These are phyloP conservation scores for Eimeria brunetti DNA, from an alignment of 169 alveolate genomes.

Conservation along the genomic window DNA sequence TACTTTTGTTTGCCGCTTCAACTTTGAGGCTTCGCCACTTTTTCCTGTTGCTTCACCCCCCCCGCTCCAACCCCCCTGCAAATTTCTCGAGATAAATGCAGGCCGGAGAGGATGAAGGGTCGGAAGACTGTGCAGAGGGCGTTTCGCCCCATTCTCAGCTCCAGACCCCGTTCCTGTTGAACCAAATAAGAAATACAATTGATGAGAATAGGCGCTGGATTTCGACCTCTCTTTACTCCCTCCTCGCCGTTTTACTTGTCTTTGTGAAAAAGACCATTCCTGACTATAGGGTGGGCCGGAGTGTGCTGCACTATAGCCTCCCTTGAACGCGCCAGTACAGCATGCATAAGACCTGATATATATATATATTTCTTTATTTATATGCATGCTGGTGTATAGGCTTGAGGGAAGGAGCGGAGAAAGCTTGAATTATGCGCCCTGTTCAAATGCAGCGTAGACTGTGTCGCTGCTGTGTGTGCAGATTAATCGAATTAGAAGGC, in stretches of 20 bases:
- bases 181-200: neutral
- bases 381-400: too few species aligned
- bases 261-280: neutral
- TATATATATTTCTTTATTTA: too few species aligned
- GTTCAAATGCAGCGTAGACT: neutral
- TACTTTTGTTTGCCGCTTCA: too few species aligned
- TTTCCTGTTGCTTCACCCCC: neutral
- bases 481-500: conserved; percentile 21
- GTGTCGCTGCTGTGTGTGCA: conserved; percentile 1
- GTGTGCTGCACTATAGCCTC: too few species aligned
- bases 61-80: neutral
- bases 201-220: conserved; percentile 37
- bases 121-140: neutral
- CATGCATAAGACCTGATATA: too few species aligned
- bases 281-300: conserved; percentile 42
- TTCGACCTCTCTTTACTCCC: conserved; percentile 2
- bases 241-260: neutral
- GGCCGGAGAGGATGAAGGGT: neutral
- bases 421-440: too few species aligned
- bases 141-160: neutral
- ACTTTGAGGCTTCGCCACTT: neutral
- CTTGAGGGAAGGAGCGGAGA: too few species aligned
- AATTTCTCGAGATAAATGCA: conserved; percentile 8
- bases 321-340: too few species aligned
- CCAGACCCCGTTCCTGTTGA: neutral